These are phyloP conservation scores for Phycomyces blakesleeanus DNA, from an alignment of 192 early-diverging fungal genomes.

Conservation along the genomic window DNA sequence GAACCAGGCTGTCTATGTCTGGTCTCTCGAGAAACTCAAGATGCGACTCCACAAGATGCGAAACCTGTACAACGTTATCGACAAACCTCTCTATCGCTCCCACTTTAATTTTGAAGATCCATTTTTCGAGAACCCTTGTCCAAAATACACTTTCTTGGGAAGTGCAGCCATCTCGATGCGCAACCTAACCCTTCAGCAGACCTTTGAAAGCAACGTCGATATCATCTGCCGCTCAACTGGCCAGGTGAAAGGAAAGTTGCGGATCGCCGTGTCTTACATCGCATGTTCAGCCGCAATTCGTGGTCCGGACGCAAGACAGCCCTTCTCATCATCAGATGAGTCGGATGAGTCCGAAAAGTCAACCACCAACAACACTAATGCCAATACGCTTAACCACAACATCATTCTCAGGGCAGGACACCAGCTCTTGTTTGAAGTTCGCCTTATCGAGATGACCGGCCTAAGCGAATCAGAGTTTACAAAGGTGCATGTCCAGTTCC, in stretches of 20 bases:
- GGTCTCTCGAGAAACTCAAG: conserved; percentile 41
- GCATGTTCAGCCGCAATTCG: conserved; percentile 18
- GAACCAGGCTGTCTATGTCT: conserved; percentile 48
- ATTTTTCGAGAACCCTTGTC: conserved; percentile 56
- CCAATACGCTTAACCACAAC: too few relatives aligned
- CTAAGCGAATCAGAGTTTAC: conserved; percentile 57
- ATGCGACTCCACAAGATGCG: conserved; percentile 36
- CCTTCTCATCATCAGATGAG: conserved; percentile 1
- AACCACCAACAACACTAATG: background rate
- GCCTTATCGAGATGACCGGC: conserved; percentile 53
- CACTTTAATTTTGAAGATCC: conserved; percentile 62
- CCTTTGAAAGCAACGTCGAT: conserved; percentile 37
- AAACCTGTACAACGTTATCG: conserved; percentile 55
- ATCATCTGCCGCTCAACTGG: conserved; percentile 47
- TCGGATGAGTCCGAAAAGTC: conserved; percentile 14
- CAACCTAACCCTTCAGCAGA: conserved; percentile 40
- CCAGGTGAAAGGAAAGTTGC: conserved; percentile 32
- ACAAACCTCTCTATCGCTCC: conserved; percentile 53
- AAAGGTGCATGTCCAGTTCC: conserved; percentile 73
- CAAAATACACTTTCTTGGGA: conserved; percentile 53
- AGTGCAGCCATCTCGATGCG: conserved; percentile 40
- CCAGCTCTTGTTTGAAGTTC: conserved; percentile 60
- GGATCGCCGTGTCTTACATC: conserved; percentile 40
- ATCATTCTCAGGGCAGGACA: conserved; percentile 43
- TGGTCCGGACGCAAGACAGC: background rate